Evolutionary conservation across 2,329 filamentous ascomycete species (phyloP).

Genomic region (Exophiala mesophila): DNA sequence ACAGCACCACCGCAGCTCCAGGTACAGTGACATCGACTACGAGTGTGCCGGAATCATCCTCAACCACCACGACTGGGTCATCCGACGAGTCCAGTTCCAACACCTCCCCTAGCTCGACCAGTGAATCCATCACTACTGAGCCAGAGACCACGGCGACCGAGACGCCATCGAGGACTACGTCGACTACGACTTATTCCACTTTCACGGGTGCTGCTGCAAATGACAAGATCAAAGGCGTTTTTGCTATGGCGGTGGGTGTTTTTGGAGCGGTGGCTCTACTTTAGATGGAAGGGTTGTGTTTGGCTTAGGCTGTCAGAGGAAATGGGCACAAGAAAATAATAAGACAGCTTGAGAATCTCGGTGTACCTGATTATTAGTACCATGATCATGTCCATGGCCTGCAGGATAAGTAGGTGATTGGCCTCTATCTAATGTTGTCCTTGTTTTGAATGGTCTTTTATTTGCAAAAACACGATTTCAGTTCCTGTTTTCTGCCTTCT

Average conservation of each 20-base stretch:
- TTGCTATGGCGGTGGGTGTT: conserved; percentile 14
- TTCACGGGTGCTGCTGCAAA: conserved; percentile 12
- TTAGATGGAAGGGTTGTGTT: too few relatives aligned
- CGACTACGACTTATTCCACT: conserved; percentile 3
- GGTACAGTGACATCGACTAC: neutral
- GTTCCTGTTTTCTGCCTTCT: too few relatives aligned
- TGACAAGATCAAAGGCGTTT: conserved; percentile 10
- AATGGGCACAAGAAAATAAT: too few relatives aligned
- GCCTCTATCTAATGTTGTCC: too few relatives aligned
- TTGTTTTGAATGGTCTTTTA: too few relatives aligned
- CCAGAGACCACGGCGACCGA: neutral
- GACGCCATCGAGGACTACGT: neutral
- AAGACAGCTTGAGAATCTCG: too few relatives aligned
- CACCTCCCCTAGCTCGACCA: neutral
- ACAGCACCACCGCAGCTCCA: neutral
- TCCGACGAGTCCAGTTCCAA: neutral
- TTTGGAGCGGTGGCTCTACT: conserved; percentile 17
- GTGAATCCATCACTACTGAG: neutral
- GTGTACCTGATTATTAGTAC: too few relatives aligned
- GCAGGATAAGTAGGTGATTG: too few relatives aligned
- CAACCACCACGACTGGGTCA: neutral
- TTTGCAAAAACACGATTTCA: too few relatives aligned
- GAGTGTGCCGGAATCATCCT: neutral
- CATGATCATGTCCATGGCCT: too few relatives aligned
- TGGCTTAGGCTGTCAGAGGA: too few relatives aligned